Percentiles rank a stretch among this genome's conserved stretches.
Conservation (phyloP, 345 rosid species). For the Kandelia obovata region DNA sequence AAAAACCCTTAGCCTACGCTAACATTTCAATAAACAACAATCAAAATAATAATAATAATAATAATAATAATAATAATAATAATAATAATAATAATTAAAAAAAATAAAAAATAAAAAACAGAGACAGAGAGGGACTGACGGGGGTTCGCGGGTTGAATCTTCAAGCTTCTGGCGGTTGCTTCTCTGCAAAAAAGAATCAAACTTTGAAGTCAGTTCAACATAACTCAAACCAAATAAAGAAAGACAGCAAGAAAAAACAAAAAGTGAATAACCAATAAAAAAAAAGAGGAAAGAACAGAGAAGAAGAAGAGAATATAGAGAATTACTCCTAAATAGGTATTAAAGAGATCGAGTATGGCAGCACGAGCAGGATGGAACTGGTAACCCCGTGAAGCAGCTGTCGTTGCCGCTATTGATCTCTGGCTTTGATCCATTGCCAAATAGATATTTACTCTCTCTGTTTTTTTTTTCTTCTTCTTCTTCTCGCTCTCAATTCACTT, state of each 20-base stretch:
- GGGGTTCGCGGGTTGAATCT: constrained; percentile 68
- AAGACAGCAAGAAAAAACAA: neutral
- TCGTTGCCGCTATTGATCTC: constrained; percentile 42
- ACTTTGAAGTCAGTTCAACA: neutral
- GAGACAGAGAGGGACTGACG: constrained; percentile 42
- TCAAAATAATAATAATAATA: neutral
- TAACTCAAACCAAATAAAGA: neutral
- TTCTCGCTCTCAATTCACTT: too few relatives aligned
- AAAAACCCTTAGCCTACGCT: neutral
- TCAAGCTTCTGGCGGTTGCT: constrained; percentile 68
- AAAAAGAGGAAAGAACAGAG: neutral
- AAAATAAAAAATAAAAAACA: too few relatives aligned
- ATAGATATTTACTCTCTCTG: too few relatives aligned
- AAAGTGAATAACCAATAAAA: neutral
- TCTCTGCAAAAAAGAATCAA: constrained; percentile 43
- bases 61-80: neutral
- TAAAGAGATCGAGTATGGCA: constrained; percentile 81
- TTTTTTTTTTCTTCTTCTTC: too few relatives aligned
- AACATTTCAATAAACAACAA: neutral
- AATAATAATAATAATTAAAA: neutral
- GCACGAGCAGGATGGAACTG: constrained; percentile 74
- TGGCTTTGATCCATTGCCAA: constrained; percentile 67
- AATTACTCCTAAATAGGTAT: constrained; percentile 78
- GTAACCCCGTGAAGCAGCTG: constrained; percentile 59
- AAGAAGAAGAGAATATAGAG: neutral